Conservation (phyloP, 2,329 filamentous ascomycete genomes). For the Beauveria brongniartii region DNA sequence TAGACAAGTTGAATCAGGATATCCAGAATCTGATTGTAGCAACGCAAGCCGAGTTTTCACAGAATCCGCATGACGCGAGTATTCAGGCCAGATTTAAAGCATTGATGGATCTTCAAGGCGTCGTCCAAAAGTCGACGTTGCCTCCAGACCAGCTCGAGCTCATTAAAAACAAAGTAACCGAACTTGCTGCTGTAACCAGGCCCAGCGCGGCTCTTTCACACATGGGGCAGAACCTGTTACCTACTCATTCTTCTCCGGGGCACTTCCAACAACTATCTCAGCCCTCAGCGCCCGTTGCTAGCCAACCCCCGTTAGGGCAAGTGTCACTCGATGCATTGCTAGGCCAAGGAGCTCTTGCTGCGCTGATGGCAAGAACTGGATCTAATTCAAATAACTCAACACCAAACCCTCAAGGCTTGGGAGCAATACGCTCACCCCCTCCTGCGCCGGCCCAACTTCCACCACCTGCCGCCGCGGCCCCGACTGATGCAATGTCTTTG, state of each 20-base stretch:
- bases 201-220: conserved; percentile 19
- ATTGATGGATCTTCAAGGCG: conserved; percentile 70
- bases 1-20: conserved; percentile 74
- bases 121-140: conserved; percentile 67
- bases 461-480: conserved; percentile 28
- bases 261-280: conserved; percentile 24
- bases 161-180: conserved; percentile 77
- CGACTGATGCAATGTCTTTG: conserved; percentile 48
- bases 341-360: conserved; percentile 51
- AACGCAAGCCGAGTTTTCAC: conserved; percentile 65
- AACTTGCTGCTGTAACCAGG: conserved; percentile 57
- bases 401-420: conserved; percentile 31
- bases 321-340: conserved; percentile 52
- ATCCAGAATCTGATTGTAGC: conserved; percentile 69
- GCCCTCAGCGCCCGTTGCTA: conserved; percentile 26
- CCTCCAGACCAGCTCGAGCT: conserved; percentile 74
- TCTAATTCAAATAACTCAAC: conserved; percentile 39
- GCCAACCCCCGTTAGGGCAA: conserved; percentile 23
- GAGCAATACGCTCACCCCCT: conserved; percentile 40
- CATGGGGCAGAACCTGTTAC: conserved; percentile 17
- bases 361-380: conserved; percentile 46
- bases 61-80: conserved; percentile 66
- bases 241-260: conserved; percentile 17
- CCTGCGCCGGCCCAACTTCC: conserved; percentile 24
- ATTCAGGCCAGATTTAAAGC: conserved; percentile 75